Base-by-base conservation (phyloP, 2,329 filamentous ascomycete genomes). In the Amauroascus niger region DNA sequence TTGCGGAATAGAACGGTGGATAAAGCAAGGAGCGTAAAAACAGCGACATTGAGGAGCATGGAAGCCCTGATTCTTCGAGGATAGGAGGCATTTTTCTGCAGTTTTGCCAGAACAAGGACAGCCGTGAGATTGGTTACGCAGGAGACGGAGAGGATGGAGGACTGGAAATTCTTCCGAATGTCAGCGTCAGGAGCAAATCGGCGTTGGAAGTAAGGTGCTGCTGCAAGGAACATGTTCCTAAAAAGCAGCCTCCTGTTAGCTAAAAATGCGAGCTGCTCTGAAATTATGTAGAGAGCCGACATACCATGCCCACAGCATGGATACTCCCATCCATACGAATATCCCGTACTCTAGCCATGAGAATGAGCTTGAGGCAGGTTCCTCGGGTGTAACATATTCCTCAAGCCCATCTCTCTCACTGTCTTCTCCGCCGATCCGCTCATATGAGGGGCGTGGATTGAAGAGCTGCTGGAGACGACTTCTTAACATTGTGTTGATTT, bases 161-260 rank as follows among this genome's bases (percentile, higher is more conserved):
- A 86, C 68, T 96, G 91, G 73, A 95, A 97, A 74, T 89, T 87
- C 58, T 81, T 76, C 33, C 84, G 77, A 54, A 94, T 83, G 77
- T 82, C 86, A 52, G 80, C 72, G 65, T 84, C 81, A 56, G 78
- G 76, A 44, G 78, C 73, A 69, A 97, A 95, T 61, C 91, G 88
- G 48, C 76, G 77, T 64, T 90, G 83, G 72, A 97, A 96, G 75
- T 97, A 97, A 3, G 91, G 88, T 1, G 88, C 88, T 7, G 91
- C 89, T 44, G 93, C 91, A 61, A 97, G 81, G 69, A 97, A 96
- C 91, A 96, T 96, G 74, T 97, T 97, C 88, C 88, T 91, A 60
- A 41, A n/a, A 35, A 16, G 14, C 39, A 64, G 46, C 18, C 26
- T 14, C 8, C 5, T 22, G 40, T 39, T 20, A 53, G 30, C 18